Conservation (phyloP, 352 stramenopile genomes). For the Phytophthora pisi region DNA sequence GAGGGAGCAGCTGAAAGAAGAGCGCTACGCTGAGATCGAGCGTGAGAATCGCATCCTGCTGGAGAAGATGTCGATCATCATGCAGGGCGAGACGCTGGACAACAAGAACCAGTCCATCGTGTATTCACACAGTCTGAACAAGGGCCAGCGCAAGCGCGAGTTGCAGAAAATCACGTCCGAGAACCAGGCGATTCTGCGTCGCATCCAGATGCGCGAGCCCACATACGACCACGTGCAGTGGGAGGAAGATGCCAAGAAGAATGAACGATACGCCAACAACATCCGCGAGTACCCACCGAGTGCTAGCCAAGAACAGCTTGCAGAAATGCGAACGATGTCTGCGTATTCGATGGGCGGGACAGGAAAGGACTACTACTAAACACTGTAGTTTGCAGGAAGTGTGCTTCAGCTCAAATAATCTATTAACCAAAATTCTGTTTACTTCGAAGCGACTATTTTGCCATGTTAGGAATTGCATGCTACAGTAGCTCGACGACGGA, state of each 20-base stretch:
- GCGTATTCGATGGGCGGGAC: slow-evolving; percentile 54
- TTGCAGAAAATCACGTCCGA: slow-evolving; percentile 88
- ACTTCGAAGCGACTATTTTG: not conserved
- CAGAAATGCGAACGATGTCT: slow-evolving; percentile 61
- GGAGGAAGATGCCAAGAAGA: slow-evolving; percentile 87
- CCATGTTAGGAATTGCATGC: not conserved
- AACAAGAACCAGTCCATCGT: slow-evolving; percentile 84
- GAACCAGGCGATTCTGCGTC: slow-evolving; percentile 88
- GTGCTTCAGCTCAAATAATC: slow-evolving; percentile 14
- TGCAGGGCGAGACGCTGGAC: slow-evolving; percentile 87
- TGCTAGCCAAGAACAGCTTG: slow-evolving; percentile 44
- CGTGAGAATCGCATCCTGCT: slow-evolving; percentile 96
- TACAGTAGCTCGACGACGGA: slow-evolving; percentile 46
- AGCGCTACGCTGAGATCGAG: slow-evolving; percentile 95
- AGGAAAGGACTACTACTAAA: slow-evolving; percentile 50
- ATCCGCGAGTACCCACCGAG: slow-evolving; percentile 86
- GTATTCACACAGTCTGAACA: slow-evolving; percentile 87
- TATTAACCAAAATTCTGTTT: slow-evolving; percentile 21
- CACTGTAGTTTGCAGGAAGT: slow-evolving; percentile 1
- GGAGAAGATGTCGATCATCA: slow-evolving; percentile 98
- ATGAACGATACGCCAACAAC: slow-evolving; percentile 86
- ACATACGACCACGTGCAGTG: slow-evolving; percentile 92
- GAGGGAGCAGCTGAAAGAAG: slow-evolving; percentile 97
- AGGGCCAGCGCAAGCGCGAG: slow-evolving; percentile 80
- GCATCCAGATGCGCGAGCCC: slow-evolving; percentile 90